Evolutionary conservation across 78 protist genomes (phyloP), one percentile per base, ranked within the genome.

Genomic region (Polysphondylium violaceum): DNA sequence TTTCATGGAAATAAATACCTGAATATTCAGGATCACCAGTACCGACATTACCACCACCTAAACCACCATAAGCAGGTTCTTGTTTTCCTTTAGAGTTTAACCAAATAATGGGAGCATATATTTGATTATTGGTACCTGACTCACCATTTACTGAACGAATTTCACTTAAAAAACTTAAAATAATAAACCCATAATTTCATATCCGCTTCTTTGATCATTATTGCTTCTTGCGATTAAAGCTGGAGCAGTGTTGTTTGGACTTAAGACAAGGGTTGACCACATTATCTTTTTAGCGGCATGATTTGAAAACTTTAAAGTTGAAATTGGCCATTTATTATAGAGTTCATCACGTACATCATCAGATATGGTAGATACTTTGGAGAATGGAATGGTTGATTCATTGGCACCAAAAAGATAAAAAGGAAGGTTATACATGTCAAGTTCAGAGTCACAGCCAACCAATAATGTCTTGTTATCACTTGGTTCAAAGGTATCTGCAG

Each of bases 1-100:
- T 36, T 50, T 77, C 87, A 50, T 77, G 87, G 5, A 77, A 53
- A 35, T 63, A 77, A 21, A 67, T 77, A 36, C 73, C 87, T 7
- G 75, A 23, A 44, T 78, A 78, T 4, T 33, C 11, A 21, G n/a
- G 23, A 38, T 78, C 88, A 19, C 88, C 88, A 65, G 67, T 36
- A n/a, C 88, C 74, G 47, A 31, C 25, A 0, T 21, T 9, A 35
- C 76, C 19, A 27, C 35, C 58, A 17, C 41, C 41, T 27, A 25
- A 19, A 23, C 76, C 76, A 44, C 76, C 41, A 35, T 44, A 40
- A 0, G 53, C 11, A 43, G n/a, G 60, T 12, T 12, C 76, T 43
- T 38, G 16, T 23, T 25, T 69, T 16, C 59, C 76, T 27, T 69
- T 43, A 8, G 76, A 35, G 8, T 40, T 40, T 40, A 65, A 65